phyloP scores from a whole-genome alignment of 345 rosid genomes.

The Melastoma malabathricum region DNA sequence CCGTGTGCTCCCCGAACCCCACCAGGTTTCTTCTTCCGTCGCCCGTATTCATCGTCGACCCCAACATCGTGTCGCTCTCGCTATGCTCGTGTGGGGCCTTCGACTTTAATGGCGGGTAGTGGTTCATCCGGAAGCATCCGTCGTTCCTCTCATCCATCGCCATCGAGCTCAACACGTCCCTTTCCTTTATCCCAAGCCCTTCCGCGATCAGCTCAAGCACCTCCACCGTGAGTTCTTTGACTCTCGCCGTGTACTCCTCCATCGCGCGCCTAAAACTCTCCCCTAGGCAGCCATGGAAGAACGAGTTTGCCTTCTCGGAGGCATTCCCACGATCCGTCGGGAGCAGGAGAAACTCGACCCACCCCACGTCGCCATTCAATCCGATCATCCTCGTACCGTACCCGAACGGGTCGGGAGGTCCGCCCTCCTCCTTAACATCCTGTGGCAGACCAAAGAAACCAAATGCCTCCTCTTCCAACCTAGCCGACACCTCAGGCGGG shows the following conservation, averaged over 20 bases:
- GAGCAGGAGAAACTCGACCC: constrained; percentile 66
- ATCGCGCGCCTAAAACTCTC: constrained; percentile 4
- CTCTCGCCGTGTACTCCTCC: constrained; percentile 20
- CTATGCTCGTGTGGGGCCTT: too few species aligned
- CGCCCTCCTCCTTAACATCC: constrained; percentile 38
- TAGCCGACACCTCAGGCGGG: constrained; percentile 29
- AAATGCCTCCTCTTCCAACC: constrained; percentile 39
- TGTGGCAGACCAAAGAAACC: constrained; percentile 53
- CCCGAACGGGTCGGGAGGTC: constrained; percentile 77
- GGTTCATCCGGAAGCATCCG: constrained; percentile 40
- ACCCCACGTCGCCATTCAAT: constrained; percentile 58
- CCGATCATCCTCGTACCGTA: constrained; percentile 67
- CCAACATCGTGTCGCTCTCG: constrained; percentile 13
- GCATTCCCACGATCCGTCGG: constrained; percentile 20
- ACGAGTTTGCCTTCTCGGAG: constrained; percentile 5
- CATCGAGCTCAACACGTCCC: constrained; percentile 18
- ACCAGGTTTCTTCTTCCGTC: constrained; percentile 24
- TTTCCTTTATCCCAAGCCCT: constrained; percentile 18
- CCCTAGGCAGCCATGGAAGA: background rate
- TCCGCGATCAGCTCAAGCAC: constrained; percentile 21
- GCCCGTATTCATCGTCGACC: constrained; percentile 11
- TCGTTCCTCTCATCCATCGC: constrained; percentile 25
- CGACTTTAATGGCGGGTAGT: constrained; percentile 23
- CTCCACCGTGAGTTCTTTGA: constrained; percentile 16
- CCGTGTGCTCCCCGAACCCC: constrained; percentile 59